Percentiles rank a stretch among this genome's conserved stretches.
phyloP scores from a whole-genome alignment of 331 rosid species.

The Pyrus hybrid region DNA sequence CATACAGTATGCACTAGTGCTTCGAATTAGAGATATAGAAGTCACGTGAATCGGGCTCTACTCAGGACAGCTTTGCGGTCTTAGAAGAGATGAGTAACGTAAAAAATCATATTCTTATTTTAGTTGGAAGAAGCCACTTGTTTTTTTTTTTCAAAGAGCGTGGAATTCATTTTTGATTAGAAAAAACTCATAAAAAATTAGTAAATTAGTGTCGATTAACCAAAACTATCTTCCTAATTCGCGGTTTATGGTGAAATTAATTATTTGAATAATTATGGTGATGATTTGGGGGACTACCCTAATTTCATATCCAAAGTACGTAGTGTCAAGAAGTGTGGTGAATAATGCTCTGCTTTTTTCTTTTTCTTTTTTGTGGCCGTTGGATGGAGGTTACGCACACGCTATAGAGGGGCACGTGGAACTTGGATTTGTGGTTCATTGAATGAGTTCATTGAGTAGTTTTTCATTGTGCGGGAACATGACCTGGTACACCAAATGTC shows the following conservation, averaged over 20 bases:
- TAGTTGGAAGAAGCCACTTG: neutral
- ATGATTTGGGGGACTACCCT: neutral
- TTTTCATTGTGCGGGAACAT: too few relatives aligned
- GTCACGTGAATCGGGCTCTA: slow-evolving; percentile 23
- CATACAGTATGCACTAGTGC: neutral
- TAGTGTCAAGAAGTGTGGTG: neutral
- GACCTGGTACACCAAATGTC: too few relatives aligned
- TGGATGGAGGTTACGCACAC: neutral
- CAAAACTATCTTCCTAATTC: neutral
- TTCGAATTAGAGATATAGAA: slow-evolving; percentile 1
- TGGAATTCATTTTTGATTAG: neutral
- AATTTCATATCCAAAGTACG: neutral
- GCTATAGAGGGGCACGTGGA: slow-evolving; percentile 14
- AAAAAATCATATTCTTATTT: neutral
- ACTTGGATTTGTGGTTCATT: neutral
- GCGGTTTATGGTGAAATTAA: neutral
- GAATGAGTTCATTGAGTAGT: slow-evolving; percentile 22
- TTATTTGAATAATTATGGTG: neutral
- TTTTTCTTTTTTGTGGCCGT: neutral
- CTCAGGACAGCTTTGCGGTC: neutral
- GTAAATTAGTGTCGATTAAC: neutral
- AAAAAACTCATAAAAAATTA: neutral
- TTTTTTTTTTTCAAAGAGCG: slow-evolving; percentile 10
- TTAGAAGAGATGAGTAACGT: slow-evolving; percentile 6
- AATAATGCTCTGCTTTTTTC: neutral